These are phyloP conservation scores for Eugenia klotzschiana DNA, from an alignment of 441 rosid species.

Conservation along the genomic window DNA sequence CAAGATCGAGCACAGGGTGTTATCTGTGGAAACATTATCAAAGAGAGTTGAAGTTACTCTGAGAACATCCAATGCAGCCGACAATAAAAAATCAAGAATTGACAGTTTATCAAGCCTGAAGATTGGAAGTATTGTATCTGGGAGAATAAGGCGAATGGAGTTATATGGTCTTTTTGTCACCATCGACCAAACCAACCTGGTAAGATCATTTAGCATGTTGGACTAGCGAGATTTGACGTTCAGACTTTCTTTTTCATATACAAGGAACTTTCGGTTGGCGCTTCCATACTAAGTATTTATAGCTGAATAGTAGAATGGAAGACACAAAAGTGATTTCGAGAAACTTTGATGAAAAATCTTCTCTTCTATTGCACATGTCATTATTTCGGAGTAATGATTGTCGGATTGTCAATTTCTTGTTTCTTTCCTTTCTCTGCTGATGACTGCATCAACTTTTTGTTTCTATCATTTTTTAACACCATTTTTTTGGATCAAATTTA, in stretches of 20 bases:
- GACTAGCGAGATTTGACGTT: not conserved
- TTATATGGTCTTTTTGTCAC: constrained; percentile 65
- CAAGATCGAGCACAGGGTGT: constrained; percentile 41
- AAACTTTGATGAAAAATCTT: not conserved
- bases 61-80: constrained; percentile 30
- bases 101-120: constrained; percentile 39
- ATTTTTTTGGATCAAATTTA: not conserved
- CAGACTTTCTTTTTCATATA: not conserved
- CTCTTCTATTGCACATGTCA: not conserved
- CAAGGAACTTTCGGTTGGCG: not conserved
- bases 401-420: not conserved
- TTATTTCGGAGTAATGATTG: not conserved
- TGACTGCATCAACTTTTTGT: not conserved
- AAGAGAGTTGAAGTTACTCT: constrained; percentile 82
- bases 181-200: constrained; percentile 57
- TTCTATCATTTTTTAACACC: not conserved
- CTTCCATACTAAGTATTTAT: not conserved
- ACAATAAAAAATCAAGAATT: constrained; percentile 29
- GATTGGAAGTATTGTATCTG: constrained; percentile 53
- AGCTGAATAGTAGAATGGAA: not conserved
- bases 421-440: not conserved
- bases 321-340: not conserved
- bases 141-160: constrained; percentile 73
- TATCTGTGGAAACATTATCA: constrained; percentile 69
- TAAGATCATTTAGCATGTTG: constrained; percentile 8